phyloP scores from a whole-genome alignment of 139 green algal genomes.

The Chlorella sp. region DNA sequence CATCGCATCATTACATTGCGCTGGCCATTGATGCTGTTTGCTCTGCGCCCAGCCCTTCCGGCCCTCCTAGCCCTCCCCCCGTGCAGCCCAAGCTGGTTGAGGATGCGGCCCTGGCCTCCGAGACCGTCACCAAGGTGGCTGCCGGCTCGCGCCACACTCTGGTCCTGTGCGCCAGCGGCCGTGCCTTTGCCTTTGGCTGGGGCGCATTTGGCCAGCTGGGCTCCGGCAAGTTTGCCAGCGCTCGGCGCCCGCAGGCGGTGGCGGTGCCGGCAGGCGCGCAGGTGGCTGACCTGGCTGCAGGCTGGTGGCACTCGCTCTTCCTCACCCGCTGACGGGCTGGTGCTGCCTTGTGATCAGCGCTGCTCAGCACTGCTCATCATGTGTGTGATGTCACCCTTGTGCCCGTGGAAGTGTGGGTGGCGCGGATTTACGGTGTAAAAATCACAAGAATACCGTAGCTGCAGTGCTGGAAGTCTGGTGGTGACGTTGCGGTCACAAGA shows the following conservation, averaged over 20 bases:
- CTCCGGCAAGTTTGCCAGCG: constrained; percentile 4
- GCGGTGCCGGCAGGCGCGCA: background rate
- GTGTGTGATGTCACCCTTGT: too few relatives aligned
- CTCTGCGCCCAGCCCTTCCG: background rate
- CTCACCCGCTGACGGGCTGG: constrained; percentile 21
- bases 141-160: constrained; percentile 58
- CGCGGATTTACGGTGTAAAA: too few relatives aligned
- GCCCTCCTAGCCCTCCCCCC: background rate
- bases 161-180: constrained; percentile 21
- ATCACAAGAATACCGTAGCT: too few relatives aligned
- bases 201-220: constrained; percentile 63
- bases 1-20: too few relatives aligned
- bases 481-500: too few relatives aligned
- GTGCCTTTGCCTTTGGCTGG: constrained; percentile 49
- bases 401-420: too few relatives aligned
- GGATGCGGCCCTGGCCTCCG: constrained; percentile 2
- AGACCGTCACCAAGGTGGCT: constrained; percentile 43
- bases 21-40: too few relatives aligned
- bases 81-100: constrained; percentile 51
- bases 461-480: too few relatives aligned
- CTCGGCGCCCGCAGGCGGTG: background rate
- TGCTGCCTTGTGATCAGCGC: too few relatives aligned
- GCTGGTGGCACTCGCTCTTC: constrained; percentile 62
- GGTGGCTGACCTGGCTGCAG: constrained; percentile 44
- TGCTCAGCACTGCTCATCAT: too few relatives aligned